phyloP scores from a whole-genome alignment of 2,329 filamentous ascomycete species.

The Acephala macrosclerotiorum region DNA sequence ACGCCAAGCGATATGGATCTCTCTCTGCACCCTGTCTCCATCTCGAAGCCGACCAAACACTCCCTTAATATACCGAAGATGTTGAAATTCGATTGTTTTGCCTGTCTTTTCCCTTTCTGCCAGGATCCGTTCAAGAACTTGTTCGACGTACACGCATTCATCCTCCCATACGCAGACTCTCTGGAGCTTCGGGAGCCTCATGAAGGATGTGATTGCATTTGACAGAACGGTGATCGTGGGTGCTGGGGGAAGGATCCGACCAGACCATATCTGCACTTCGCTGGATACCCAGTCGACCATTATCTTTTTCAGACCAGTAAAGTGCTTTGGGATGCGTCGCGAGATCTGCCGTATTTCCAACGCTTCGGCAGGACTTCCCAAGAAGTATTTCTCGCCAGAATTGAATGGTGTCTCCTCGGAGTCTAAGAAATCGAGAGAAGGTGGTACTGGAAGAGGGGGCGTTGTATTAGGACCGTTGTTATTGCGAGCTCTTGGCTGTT shows the following conservation, averaged over 20 bases:
- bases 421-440: not conserved
- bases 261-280: not conserved
- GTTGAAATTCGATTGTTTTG: not conserved
- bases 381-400: not conserved
- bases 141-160: not conserved
- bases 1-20: not conserved
- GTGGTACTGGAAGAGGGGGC: not conserved
- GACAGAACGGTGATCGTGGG: constrained; percentile 3
- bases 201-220: not conserved
- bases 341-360: not conserved
- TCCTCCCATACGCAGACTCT: not conserved
- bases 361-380: constrained; percentile 1
- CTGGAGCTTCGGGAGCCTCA: not conserved
- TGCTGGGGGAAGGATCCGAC: not conserved
- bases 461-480: not conserved
- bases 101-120: not conserved
- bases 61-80: not conserved
- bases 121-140: not conserved
- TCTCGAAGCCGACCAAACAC: not conserved
- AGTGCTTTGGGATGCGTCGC: not conserved
- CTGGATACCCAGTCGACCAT: not conserved
- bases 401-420: not conserved
- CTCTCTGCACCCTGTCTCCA: not conserved
- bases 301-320: not conserved
- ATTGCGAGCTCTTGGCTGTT: not conserved